A percentile compares a stretch with the other conserved stretches of the same genome.
Evolutionary conservation across 176 grass and related monocot species (phyloP).

Genomic region (Neostapfia colusana): DNA sequence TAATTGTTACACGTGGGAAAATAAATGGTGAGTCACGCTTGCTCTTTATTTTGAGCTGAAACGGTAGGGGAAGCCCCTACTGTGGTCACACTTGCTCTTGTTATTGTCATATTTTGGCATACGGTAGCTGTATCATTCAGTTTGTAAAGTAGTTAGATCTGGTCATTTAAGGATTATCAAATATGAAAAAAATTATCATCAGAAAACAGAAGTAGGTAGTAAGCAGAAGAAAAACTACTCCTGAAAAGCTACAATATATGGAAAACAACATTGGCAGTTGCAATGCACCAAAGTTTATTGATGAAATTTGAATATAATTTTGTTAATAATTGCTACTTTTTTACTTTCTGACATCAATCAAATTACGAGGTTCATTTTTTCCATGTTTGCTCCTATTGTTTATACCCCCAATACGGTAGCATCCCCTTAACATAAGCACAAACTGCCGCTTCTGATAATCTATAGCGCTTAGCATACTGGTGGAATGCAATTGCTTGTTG

Average conservation of each 20-base stretch:
- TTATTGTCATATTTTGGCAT: not conserved
- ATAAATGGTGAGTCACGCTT: constrained; percentile 52
- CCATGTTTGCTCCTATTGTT: no score
- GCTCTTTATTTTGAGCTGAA: not conserved
- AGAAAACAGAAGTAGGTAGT: not conserved
- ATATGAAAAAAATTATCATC: no score
- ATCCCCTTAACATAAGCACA: not conserved
- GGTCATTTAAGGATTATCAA: no score
- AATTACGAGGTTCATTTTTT: not conserved
- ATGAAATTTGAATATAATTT: constrained; percentile 9
- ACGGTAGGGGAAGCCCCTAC: no score
- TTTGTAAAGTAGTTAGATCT: no score
- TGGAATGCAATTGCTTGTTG: no score
- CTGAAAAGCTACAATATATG: not conserved
- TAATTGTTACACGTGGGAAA: constrained; percentile 50
- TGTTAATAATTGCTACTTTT: not conserved
- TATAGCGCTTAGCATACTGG: not conserved
- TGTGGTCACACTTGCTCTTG: not conserved
- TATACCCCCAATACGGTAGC: not conserved
- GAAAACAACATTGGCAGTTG: not conserved
- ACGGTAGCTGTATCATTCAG: not conserved
- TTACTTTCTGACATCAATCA: not conserved
- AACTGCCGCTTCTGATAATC: not conserved
- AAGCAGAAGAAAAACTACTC: not conserved
- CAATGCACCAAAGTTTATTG: not conserved